Percentiles rank a stretch among this genome's conserved stretches.
Conservation (phyloP, 1,284 basidiomycete genomes). For the Microbotryum lychnidis-dioicae region DNA sequence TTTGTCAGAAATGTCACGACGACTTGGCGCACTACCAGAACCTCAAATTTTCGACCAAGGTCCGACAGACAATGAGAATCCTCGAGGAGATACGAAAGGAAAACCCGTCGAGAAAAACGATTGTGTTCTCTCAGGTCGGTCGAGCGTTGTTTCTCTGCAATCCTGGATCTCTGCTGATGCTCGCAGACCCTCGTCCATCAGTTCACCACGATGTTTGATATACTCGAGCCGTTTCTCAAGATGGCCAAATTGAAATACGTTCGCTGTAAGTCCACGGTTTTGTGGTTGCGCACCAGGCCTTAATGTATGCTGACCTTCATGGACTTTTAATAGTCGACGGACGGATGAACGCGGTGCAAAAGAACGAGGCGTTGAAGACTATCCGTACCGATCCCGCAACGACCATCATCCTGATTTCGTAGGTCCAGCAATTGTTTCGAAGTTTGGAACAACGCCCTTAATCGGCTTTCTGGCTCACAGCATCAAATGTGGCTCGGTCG, state of each 20-base stretch:
- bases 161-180: not conserved
- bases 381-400: constrained; percentile 56
- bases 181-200: constrained; percentile 51
- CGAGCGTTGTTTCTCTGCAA: too few relatives aligned
- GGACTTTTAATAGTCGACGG: constrained; percentile 21
- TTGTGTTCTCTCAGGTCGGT: constrained; percentile 50
- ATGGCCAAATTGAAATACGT: constrained; percentile 61
- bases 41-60: constrained; percentile 54
- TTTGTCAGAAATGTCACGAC: constrained; percentile 32
- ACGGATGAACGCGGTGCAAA: constrained; percentile 49
- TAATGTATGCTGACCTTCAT: not conserved
- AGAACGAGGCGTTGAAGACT: constrained; percentile 58
- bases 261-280: constrained; percentile 58
- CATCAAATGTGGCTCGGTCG: constrained; percentile 60
- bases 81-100: constrained; percentile 54
- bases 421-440: not conserved
- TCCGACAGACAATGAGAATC: constrained; percentile 68
- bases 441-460: not conserved
- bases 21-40: constrained; percentile 19
- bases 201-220: constrained; percentile 82
- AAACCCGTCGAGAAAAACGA: constrained; percentile 67
- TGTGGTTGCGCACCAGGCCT: not conserved
- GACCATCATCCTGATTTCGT: constrained; percentile 76
- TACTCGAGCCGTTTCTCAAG: constrained; percentile 73
- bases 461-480: not conserved